These are phyloP conservation scores for Trichothecium sympodiale DNA, from an alignment of 2,329 filamentous ascomycete genomes.

Conservation along the genomic window DNA sequence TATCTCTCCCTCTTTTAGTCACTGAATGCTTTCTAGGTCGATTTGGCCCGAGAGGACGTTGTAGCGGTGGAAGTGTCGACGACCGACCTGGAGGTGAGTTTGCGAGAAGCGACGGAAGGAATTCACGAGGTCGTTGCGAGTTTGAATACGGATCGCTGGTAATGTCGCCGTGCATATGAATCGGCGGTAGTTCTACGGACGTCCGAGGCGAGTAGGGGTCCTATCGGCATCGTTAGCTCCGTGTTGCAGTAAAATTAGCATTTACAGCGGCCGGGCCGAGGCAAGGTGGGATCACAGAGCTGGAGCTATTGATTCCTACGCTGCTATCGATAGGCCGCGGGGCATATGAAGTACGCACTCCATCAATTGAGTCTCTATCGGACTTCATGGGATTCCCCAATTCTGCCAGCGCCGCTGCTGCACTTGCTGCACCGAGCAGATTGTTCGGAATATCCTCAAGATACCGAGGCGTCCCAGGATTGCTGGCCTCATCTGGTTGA, in stretches of 20 bases:
- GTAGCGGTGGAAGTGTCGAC: conserved; percentile 75
- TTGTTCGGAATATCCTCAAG: conserved; percentile 55
- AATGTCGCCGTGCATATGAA: conserved; percentile 49
- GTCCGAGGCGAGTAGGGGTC: conserved; percentile 60
- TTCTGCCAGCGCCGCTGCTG: conserved; percentile 78
- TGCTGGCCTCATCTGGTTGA: conserved; percentile 54
- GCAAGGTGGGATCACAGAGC: conserved; percentile 3
- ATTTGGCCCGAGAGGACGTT: conserved; percentile 58
- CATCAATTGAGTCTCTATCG: conserved; percentile 65
- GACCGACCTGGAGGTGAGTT: conserved; percentile 79
- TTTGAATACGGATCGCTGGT: conserved; percentile 65
- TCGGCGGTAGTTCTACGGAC: conserved; percentile 62
- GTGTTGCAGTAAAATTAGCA: not conserved
- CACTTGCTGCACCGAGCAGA: conserved; percentile 51
- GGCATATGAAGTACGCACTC: conserved; percentile 38
- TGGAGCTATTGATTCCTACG: not conserved
- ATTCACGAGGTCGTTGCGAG: conserved; percentile 54
- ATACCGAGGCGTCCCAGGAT: conserved; percentile 56
- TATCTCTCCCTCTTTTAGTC: conserved; percentile 63
- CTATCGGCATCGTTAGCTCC: conserved; percentile 16
- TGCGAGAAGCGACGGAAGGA: conserved; percentile 71
- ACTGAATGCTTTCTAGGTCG: conserved; percentile 80
- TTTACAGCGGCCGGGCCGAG: not conserved
- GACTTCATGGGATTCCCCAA: conserved; percentile 60
- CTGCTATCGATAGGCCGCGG: conserved; percentile 13